Conservation (phyloP, 192 early-diverging fungal genomes). For the Umbelopsis sp. region DNA sequence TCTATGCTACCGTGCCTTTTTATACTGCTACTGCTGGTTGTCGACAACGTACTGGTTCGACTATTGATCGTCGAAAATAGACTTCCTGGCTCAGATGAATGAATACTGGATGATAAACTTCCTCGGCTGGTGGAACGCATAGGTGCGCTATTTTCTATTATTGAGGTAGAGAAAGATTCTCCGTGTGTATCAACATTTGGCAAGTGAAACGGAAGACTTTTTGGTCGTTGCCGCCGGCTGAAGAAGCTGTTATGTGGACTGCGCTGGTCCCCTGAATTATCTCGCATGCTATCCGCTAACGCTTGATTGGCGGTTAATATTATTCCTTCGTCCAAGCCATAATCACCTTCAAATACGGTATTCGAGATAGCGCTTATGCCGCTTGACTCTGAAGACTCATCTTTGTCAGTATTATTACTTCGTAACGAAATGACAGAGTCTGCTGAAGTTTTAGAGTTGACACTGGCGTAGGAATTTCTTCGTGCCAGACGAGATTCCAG, state of each 20-base stretch:
- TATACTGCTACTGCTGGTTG: background rate
- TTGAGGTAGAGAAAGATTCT: background rate
- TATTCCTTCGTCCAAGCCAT: slow-evolving; percentile 1
- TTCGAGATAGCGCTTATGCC: background rate
- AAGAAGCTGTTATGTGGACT: background rate
- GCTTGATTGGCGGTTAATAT: background rate
- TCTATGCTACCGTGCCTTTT: background rate
- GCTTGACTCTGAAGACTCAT: background rate
- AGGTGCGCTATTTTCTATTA: background rate
- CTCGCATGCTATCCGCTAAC: background rate
- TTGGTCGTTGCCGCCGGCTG: background rate
- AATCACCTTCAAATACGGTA: background rate
- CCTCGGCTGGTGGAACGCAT: background rate
- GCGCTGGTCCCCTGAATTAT: background rate
- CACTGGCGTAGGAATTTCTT: background rate
- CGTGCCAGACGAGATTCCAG: background rate
- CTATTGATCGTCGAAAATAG: background rate
- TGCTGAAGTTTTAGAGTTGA: background rate
- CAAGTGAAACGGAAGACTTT: background rate
- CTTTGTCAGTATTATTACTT: background rate
- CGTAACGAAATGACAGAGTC: slow-evolving; percentile 1
- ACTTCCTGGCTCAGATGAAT: slow-evolving; percentile 1
- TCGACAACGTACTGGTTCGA: background rate
- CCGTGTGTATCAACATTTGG: background rate
- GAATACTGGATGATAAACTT: background rate